A percentile compares a stretch with the other conserved stretches of the same genome.
These are phyloP conservation scores for Wickerhamiella hasegawae DNA, from an alignment of 805 yeast species.

Conservation along the genomic window DNA sequence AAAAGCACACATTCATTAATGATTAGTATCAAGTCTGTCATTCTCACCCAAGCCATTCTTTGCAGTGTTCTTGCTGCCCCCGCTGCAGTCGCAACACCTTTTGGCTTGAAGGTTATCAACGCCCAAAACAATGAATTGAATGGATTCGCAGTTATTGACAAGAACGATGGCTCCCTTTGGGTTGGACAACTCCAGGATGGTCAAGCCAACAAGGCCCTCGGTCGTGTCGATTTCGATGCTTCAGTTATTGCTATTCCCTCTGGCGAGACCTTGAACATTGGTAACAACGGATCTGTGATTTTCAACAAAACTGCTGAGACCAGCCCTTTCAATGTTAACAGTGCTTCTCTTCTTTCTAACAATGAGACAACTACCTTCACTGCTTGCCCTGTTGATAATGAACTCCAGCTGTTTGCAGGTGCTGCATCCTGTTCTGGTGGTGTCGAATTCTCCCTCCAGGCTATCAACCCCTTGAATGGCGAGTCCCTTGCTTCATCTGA, in stretches of 20 bases:
- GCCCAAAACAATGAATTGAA: neutral
- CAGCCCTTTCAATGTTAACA: neutral
- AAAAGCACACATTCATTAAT: neutral
- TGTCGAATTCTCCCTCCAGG: neutral
- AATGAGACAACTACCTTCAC: neutral
- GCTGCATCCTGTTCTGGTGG: neutral
- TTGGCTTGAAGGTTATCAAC: constrained; percentile 4
- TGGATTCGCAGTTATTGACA: constrained; percentile 5
- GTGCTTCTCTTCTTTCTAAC: neutral
- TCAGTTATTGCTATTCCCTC: neutral
- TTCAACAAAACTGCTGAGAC: neutral
- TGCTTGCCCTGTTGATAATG: neutral
- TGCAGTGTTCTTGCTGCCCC: constrained; percentile 12
- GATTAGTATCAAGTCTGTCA: neutral
- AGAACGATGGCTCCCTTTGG: constrained; percentile 10
- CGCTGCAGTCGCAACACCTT: constrained; percentile 2
- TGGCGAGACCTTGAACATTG: neutral
- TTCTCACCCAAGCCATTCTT: constrained; percentile 10
- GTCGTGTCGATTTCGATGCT: constrained; percentile 4
- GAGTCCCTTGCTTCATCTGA: neutral
- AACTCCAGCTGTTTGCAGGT: neutral
- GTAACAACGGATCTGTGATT: neutral
- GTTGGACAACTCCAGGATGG: constrained; percentile 4
- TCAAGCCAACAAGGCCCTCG: constrained; percentile 3
- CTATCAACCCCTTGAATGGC: neutral